Percentiles rank a stretch among this genome's conserved stretches.
These are phyloP conservation scores for Zalaria sp. DNA, from an alignment of 2,329 filamentous ascomycete genomes.

Conservation along the genomic window DNA sequence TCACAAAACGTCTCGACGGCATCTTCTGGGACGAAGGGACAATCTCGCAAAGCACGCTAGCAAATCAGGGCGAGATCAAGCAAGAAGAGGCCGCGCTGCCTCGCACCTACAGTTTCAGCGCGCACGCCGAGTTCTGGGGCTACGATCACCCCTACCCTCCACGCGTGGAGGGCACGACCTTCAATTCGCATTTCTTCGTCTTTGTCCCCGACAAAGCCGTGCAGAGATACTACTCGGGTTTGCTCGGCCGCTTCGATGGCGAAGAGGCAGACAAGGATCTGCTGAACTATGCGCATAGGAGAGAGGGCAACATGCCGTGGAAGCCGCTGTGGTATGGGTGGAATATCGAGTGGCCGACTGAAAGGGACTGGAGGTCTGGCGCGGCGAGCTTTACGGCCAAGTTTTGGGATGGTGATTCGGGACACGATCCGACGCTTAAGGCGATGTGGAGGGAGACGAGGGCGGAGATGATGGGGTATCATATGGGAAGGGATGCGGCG, in stretches of 20 bases:
- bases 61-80: slow-evolving; percentile 10
- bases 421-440: slow-evolving; percentile 19
- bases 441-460: slow-evolving; percentile 20
- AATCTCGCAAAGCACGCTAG: slow-evolving; percentile 15
- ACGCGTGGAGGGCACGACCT: slow-evolving; percentile 9
- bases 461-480: slow-evolving; percentile 21
- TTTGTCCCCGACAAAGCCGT: slow-evolving; percentile 18
- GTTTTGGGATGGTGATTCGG: slow-evolving; percentile 23
- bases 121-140: slow-evolving; percentile 15
- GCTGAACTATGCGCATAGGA: slow-evolving; percentile 24
- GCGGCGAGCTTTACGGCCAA: slow-evolving; percentile 25
- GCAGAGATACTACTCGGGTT: slow-evolving; percentile 21
- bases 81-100: slow-evolving; percentile 23
- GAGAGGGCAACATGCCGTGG: slow-evolving; percentile 27
- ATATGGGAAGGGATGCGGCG: slow-evolving; percentile 13
- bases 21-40: slow-evolving; percentile 23
- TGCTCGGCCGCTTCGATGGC: slow-evolving; percentile 19
- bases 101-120: slow-evolving; percentile 25
- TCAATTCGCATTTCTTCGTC: slow-evolving; percentile 25
- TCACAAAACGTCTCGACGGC: slow-evolving; percentile 15
- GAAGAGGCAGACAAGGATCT: slow-evolving; percentile 23
- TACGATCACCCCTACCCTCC: slow-evolving; percentile 14
- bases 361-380: slow-evolving; percentile 20
- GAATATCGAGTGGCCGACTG: slow-evolving; percentile 25
- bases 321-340: slow-evolving; percentile 22